phyloP scores from a whole-genome alignment of 129 eudicot genomes.

The Smallanthus sonchifolius region DNA sequence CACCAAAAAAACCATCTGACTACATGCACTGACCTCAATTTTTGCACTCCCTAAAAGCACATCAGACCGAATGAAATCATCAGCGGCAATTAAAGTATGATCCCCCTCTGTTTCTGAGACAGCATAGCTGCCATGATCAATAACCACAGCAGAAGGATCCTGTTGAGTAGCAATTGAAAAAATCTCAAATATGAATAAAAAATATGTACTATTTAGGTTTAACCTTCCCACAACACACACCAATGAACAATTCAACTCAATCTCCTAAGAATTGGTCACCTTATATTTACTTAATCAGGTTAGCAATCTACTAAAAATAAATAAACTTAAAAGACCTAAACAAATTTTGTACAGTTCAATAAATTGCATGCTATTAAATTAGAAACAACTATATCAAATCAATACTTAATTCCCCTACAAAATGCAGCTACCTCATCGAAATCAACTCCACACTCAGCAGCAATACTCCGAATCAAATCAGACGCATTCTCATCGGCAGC shows the following conservation, averaged over 20 bases:
- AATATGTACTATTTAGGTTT: not conserved
- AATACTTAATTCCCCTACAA: not conserved
- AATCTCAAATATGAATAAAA: not conserved
- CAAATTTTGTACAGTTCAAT: not conserved
- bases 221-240: not conserved
- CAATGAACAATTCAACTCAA: conserved; percentile 10
- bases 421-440: conserved; percentile 61
- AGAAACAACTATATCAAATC: not conserved
- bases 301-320: not conserved
- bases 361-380: not conserved
- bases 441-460: conserved; percentile 83
- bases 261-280: not conserved
- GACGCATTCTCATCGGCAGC: conserved; percentile 89
- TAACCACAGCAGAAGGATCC: conserved; percentile 52
- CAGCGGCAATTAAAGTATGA: conserved; percentile 48
- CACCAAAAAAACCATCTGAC: not conserved
- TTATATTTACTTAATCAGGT: not conserved
- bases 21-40: conserved; percentile 43
- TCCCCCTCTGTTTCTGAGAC: conserved; percentile 51
- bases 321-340: not conserved
- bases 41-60: conserved; percentile 46
- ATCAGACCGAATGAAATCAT: conserved; percentile 38
- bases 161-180: not conserved
- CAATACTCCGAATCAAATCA: conserved; percentile 80
- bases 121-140: conserved; percentile 51